Base-by-base conservation (phyloP, 495 filamentous ascomycete genomes). In the Bacidia gigantensis region DNA sequence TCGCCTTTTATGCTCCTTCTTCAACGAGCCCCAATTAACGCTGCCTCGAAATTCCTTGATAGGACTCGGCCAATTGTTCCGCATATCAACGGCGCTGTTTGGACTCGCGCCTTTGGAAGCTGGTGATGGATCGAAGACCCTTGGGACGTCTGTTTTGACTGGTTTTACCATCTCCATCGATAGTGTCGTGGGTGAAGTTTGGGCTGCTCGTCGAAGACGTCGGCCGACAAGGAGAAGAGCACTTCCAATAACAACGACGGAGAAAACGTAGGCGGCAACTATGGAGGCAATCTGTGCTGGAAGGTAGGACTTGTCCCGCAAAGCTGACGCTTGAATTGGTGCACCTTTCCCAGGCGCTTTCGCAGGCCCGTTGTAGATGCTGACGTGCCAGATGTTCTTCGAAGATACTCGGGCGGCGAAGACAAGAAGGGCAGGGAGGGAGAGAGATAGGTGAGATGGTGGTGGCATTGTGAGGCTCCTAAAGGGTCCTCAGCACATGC, bases 281-380 rank as follows among this genome's bases (percentile, higher is more conserved):
- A 94, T 86, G 56, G 79, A 84, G 42, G 82, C 83, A 61, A 92
- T 80, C 65, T 92, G 79, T 23, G 77, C 76, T 14, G 83, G 84
- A 9, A 92, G 77, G 26, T 78, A 77, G 17, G 72, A 61, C 44
- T 69, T 69, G 59, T 89, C 73, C 51, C 78, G 69, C 40, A 74
- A 53, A 21, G 79, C 80, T 52, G 65, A 63, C 26, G 58, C 61
- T n/a, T 78, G 76, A 7, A 75, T 53, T 12, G 80, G 72, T 44
- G 78, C 72, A 1, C 74, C 78, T 61, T 80, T 65, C 56, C 77
- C 73, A 52, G 78, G 74, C 20, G 78, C 60, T 25, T 77, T 78
- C 17, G 80, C 69, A 11, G 77, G 77, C 50, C 67, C 68, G 58
- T 72, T 73, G 59, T 75, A 70, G 63, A 80, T 76, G 60, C 65